phyloP scores from a whole-genome alignment of 169 alveolate genomes.

The Eimeria tenella region DNA sequence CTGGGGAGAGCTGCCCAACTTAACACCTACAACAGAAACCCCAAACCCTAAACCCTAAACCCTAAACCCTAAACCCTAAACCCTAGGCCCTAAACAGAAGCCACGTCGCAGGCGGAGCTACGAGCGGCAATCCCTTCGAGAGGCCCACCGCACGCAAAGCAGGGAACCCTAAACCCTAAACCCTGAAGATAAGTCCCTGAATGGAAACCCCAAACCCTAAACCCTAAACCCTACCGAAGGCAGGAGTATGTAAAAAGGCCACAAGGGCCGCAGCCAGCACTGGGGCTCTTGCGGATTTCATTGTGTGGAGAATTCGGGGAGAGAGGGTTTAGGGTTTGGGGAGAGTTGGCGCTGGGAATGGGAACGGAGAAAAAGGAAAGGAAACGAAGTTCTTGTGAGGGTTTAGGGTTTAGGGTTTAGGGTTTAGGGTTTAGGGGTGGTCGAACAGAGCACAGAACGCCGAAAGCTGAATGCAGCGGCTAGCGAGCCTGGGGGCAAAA shows the following conservation, averaged over 20 bases:
- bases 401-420: conserved; percentile 43
- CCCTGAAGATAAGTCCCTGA: neutral
- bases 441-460: neutral
- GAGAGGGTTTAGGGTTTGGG: conserved; percentile 27
- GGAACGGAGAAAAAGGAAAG: neutral
- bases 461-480: neutral
- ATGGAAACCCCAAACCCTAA: neutral
- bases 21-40: neutral
- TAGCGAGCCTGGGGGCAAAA: neutral
- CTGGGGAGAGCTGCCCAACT: neutral
- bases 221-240: neutral
- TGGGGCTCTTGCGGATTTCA: neutral
- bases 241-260: neutral
- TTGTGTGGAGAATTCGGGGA: neutral
- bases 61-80: conserved; percentile 43
- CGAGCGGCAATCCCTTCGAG: neutral
- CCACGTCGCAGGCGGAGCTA: too few species aligned
- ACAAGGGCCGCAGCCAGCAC: conserved; percentile 21
- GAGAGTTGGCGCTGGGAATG: neutral
- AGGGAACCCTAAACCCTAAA: neutral
- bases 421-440: neutral
- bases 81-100: neutral
- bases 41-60: conserved; percentile 31
- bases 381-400: neutral
- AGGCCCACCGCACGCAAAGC: neutral